A percentile compares a stretch with the other conserved stretches of the same genome.
Conservation (phyloP, 352 stramenopile genomes). For the Phytopythium vexans region DNA sequence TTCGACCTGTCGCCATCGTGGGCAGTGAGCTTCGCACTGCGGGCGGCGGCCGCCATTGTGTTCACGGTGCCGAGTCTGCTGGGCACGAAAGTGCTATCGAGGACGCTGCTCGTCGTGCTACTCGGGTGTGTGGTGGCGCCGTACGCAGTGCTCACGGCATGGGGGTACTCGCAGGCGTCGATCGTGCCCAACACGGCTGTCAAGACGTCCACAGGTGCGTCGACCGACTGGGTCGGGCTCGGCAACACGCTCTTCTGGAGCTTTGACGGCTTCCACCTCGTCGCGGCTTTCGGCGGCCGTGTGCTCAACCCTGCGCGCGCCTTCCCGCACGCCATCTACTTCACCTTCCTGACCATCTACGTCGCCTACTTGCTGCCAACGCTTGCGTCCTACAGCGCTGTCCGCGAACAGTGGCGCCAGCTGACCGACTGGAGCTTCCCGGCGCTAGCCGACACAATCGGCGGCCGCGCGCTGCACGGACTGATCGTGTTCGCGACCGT, state of each 20-base stretch:
- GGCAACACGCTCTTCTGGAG: constrained; percentile 95
- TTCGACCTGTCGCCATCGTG: background rate
- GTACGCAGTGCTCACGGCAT: constrained; percentile 49
- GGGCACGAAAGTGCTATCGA: constrained; percentile 60
- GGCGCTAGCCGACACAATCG: constrained; percentile 60
- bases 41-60: constrained; percentile 14
- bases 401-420: constrained; percentile 32
- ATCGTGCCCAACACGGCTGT: constrained; percentile 3
- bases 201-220: constrained; percentile 6
- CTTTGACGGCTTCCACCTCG: constrained; percentile 88
- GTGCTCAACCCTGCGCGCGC: constrained; percentile 55
- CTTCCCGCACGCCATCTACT: constrained; percentile 60
- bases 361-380: constrained; percentile 83
- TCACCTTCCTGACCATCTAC: constrained; percentile 55
- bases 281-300: constrained; percentile 80
- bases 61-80: constrained; percentile 22
- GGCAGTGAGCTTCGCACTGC: constrained; percentile 9
- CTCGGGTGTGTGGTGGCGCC: constrained; percentile 46
- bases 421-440: constrained; percentile 84
- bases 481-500: constrained; percentile 77
- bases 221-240: constrained; percentile 71
- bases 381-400: constrained; percentile 56
- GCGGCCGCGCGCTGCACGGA: constrained; percentile 62
- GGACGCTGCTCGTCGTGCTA: constrained; percentile 16
- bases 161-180: constrained; percentile 12